A percentile compares a stretch with the other conserved stretches of the same genome.
Evolutionary conservation across 805 yeast species (phyloP).

Genomic region (Isabelozyma rhagii): DNA sequence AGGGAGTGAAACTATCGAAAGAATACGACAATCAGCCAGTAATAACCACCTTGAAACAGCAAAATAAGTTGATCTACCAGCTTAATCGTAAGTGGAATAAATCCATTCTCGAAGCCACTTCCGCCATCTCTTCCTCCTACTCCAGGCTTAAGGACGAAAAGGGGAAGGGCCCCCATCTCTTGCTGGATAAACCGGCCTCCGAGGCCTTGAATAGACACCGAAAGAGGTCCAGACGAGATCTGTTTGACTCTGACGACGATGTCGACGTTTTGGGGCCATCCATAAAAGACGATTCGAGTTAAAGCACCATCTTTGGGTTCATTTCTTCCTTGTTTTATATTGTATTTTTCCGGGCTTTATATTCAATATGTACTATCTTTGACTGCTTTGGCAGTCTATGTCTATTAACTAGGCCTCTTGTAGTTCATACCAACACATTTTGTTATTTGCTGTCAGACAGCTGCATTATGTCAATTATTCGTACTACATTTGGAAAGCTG

Average conservation of each 20-base stretch:
- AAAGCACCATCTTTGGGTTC: not conserved
- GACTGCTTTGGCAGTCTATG: no score
- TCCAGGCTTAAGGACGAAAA: not conserved
- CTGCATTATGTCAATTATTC: no score
- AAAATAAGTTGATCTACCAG: slow-evolving; percentile 30
- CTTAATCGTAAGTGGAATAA: slow-evolving; percentile 42
- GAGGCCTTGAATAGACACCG: not conserved
- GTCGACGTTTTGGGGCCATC: slow-evolving; percentile 1
- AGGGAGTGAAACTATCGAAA: not conserved
- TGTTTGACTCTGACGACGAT: slow-evolving; percentile 13
- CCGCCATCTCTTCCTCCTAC: not conserved
- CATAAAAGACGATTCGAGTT: slow-evolving; percentile 2
- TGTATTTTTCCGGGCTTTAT: no score
- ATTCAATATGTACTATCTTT: no score
- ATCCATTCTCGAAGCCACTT: slow-evolving; percentile 9
- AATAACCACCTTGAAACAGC: slow-evolving; percentile 19
- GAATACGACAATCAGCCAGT: slow-evolving; percentile 4
- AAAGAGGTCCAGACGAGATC: slow-evolving; percentile 14
- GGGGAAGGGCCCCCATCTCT: not conserved
- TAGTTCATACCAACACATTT: no score
- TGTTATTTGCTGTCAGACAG: no score
- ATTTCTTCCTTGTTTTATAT: not conserved
- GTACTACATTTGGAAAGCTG: no score
- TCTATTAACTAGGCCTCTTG: no score
- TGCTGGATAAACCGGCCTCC: not conserved